Conservation (phyloP, 768 basidiomycete genomes). For the Dioszegia aurantiaca region DNA sequence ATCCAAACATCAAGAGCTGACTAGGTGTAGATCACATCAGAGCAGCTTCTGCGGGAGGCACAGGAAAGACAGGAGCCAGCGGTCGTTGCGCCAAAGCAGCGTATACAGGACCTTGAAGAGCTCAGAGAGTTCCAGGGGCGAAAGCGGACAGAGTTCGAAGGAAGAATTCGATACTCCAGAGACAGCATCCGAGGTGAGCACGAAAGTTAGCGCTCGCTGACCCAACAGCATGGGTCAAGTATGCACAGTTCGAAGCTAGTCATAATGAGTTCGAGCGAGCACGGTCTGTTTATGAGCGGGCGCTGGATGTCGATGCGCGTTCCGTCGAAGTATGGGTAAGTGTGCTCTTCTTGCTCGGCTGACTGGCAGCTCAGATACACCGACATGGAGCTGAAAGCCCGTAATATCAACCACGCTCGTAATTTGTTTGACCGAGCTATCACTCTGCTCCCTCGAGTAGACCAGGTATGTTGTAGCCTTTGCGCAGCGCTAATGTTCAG, state of each 20-base stretch:
- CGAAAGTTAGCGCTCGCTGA: background rate
- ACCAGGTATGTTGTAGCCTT: constrained; percentile 52
- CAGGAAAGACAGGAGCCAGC: constrained; percentile 95
- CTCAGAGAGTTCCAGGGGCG: constrained; percentile 75
- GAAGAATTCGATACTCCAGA: constrained; percentile 59
- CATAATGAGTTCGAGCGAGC: constrained; percentile 96
- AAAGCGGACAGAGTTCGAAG: constrained; percentile 85
- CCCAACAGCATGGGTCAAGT: constrained; percentile 57
- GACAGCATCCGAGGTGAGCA: constrained; percentile 43
- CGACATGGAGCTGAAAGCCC: constrained; percentile 96
- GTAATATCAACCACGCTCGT: constrained; percentile 94
- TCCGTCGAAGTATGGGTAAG: constrained; percentile 88
- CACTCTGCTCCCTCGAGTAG: constrained; percentile 90
- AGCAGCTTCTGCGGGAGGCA: constrained; percentile 95
- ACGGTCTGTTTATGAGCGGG: constrained; percentile 92
- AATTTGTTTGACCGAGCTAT: constrained; percentile 97
- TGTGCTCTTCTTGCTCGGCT: background rate
- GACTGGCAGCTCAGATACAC: constrained; percentile 60
- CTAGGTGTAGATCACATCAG: constrained; percentile 81
- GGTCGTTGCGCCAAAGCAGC: constrained; percentile 87
- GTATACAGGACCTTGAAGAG: constrained; percentile 91
- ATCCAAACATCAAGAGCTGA: background rate
- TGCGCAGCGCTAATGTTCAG: constrained; percentile 54
- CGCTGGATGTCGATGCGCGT: constrained; percentile 88
- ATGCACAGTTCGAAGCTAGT: constrained; percentile 70